Evolutionary conservation across 352 stramenopile species (phyloP).

Genomic region (Globisporangium carolinianum): DNA sequence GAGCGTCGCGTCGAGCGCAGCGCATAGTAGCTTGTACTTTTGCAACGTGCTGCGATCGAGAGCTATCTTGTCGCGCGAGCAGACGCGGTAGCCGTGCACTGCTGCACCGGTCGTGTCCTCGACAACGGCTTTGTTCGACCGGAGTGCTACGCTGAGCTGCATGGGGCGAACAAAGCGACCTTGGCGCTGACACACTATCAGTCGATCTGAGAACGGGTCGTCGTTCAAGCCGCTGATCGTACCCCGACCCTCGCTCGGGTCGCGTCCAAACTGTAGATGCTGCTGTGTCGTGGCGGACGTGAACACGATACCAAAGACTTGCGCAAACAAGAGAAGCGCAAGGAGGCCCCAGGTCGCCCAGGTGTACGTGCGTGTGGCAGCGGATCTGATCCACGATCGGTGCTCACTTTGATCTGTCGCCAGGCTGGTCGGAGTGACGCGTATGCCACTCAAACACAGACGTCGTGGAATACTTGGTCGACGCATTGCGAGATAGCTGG

Average conservation of each 20-base stretch:
- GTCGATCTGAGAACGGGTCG: conserved; percentile 36
- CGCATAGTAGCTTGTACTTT: conserved; percentile 10
- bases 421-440: too few relatives aligned
- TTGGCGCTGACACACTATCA: conserved; percentile 34
- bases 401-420: too few relatives aligned
- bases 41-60: background rate
- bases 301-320: background rate
- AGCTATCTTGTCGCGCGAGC: conserved; percentile 3
- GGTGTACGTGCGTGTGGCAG: background rate
- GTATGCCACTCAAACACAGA: too few relatives aligned
- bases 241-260: conserved; percentile 1
- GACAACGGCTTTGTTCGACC: background rate
- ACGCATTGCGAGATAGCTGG: too few relatives aligned
- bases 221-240: conserved; percentile 32
- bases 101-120: conserved; percentile 13
- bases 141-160: conserved; percentile 24
- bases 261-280: background rate
- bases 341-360: background rate
- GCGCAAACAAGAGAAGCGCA: background rate
- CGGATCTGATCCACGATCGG: too few relatives aligned
- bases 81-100: conserved; percentile 20
- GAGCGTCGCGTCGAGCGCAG: conserved; percentile 11
- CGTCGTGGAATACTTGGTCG: too few relatives aligned
- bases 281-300: background rate
- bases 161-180: conserved; percentile 28